phyloP scores from a whole-genome alignment of 1,284 basidiomycete species.

The Stygiomarasmius scandens region DNA sequence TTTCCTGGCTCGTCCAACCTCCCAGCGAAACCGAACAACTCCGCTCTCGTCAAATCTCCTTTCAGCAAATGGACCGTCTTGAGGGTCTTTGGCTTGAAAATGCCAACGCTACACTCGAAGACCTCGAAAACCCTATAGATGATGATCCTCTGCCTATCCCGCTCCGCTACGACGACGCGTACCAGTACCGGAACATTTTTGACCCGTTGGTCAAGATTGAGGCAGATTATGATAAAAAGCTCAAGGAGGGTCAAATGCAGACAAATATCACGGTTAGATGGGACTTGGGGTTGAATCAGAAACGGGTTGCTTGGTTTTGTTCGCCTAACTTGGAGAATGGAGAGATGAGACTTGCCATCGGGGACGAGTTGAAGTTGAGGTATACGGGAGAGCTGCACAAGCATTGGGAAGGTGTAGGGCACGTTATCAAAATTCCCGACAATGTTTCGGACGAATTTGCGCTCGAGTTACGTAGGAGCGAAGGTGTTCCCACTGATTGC shows the following conservation, averaged over 20 bases:
- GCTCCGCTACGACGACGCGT: slow-evolving; percentile 94
- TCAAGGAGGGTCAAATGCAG: slow-evolving; percentile 99
- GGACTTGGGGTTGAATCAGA: slow-evolving; percentile 98
- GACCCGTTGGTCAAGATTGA: slow-evolving; percentile 99
- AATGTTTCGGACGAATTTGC: slow-evolving; percentile 99
- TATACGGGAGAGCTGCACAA: slow-evolving; percentile 90
- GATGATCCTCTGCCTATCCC: slow-evolving; percentile 94
- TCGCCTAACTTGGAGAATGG: slow-evolving; percentile 98
- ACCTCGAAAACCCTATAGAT: slow-evolving; percentile 92
- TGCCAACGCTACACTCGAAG: no score
- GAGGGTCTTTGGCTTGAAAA: slow-evolving; percentile 99
- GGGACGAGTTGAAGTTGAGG: slow-evolving; percentile 91
- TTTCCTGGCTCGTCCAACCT: no score
- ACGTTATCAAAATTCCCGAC: slow-evolving; percentile 99
- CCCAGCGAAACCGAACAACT: no score
- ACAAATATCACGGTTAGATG: slow-evolving; percentile 96
- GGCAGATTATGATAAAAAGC: slow-evolving; percentile 96
- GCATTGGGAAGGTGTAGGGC: slow-evolving; percentile 95
- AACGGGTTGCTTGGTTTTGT: slow-evolving; percentile 95
- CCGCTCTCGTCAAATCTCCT: slow-evolving; percentile 95
- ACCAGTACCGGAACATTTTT: slow-evolving; percentile 99
- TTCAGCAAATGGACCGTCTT: slow-evolving; percentile 94
- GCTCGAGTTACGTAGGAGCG: slow-evolving; percentile 87
- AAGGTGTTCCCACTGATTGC: slow-evolving; percentile 94
- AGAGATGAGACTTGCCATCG: slow-evolving; percentile 95